These are phyloP conservation scores for Eucalyptus fibrosa DNA, from an alignment of 345 rosid genomes.

Conservation along the genomic window DNA sequence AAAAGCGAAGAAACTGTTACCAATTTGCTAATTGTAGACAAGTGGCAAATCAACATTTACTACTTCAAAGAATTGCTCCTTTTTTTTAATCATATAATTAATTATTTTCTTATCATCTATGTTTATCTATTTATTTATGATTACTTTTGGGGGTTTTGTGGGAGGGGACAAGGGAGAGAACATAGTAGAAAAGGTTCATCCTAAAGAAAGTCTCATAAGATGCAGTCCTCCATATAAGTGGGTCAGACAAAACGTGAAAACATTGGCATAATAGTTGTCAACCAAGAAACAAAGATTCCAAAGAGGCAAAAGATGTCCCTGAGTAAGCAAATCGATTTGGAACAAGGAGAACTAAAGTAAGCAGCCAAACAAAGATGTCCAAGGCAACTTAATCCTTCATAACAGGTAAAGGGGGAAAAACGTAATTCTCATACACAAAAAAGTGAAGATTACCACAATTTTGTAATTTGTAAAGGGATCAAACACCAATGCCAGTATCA, in stretches of 20 bases:
- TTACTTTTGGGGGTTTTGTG: background rate
- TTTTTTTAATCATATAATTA: background rate
- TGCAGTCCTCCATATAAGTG: background rate
- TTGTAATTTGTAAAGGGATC: background rate
- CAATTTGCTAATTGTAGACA: background rate
- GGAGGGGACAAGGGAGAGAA: background rate
- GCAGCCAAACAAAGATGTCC: background rate
- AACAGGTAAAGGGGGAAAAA: background rate
- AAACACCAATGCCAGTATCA: background rate
- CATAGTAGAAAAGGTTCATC: background rate
- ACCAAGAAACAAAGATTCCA: background rate
- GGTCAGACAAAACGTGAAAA: background rate
- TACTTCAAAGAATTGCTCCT: background rate
- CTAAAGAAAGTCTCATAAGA: background rate
- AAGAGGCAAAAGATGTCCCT: background rate
- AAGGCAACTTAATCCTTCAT: background rate
- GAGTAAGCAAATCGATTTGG: background rate
- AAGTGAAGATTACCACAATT: background rate
- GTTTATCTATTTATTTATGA: background rate
- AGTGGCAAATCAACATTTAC: background rate
- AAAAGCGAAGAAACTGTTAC: background rate
- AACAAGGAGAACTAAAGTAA: background rate
- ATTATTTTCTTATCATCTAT: background rate
- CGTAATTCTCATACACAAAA: background rate
- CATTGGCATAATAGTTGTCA: background rate